Conservation (phyloP, 2,329 filamentous ascomycete genomes). For the Xylariaceae sp. region DNA sequence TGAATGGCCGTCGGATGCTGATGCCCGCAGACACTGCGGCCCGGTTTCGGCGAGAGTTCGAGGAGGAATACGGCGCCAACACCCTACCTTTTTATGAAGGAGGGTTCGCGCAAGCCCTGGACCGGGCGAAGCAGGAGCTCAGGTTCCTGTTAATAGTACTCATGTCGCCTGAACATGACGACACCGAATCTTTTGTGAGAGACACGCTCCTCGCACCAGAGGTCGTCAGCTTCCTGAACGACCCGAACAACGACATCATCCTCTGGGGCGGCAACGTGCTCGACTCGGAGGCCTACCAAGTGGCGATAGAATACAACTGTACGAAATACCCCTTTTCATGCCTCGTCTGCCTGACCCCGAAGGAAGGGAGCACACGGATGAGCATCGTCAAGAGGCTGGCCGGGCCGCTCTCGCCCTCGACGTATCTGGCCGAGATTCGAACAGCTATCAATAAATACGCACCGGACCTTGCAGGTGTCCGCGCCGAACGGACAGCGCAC, state of each 20-base stretch:
- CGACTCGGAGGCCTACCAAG: constrained; percentile 91
- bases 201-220: constrained; percentile 76
- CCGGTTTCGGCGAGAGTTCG: constrained; percentile 86
- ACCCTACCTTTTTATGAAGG: constrained; percentile 76
- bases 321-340: constrained; percentile 91
- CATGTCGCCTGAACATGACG: constrained; percentile 89
- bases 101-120: constrained; percentile 86
- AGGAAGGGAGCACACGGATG: constrained; percentile 81
- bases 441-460: constrained; percentile 68
- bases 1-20: constrained; percentile 66
- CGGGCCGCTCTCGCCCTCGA: constrained; percentile 62
- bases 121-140: constrained; percentile 82
- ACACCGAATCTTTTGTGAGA: constrained; percentile 73
- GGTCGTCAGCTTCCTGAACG: constrained; percentile 67
- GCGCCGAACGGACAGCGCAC: constrained; percentile 73
- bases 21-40: constrained; percentile 83
- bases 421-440: constrained; percentile 72
- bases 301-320: constrained; percentile 78
- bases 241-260: constrained; percentile 72
- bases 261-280: constrained; percentile 91
- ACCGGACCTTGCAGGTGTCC: constrained; percentile 67
- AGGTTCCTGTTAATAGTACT: constrained; percentile 88
- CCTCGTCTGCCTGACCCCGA: constrained; percentile 80
- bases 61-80: constrained; percentile 79
- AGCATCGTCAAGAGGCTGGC: constrained; percentile 75